Conservation (phyloP, 1,284 basidiomycete species). For the Flammula alnicola region DNA sequence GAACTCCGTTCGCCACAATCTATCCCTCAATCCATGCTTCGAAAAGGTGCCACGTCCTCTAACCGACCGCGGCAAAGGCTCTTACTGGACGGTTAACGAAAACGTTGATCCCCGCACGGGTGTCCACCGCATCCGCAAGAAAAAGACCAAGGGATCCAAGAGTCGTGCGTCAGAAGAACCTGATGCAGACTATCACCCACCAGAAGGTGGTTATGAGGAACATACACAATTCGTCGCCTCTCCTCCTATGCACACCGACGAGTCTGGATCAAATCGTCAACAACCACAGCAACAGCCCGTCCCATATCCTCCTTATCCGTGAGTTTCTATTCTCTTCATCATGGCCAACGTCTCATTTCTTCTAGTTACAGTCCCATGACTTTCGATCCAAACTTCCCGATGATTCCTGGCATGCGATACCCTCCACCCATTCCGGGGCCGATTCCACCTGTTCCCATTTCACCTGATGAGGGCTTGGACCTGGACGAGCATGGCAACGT, state of each 20-base stretch:
- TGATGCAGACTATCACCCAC: constrained; percentile 64
- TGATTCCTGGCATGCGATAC: constrained; percentile 68
- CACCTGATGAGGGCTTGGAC: constrained; percentile 69
- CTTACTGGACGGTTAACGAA: constrained; percentile 88
- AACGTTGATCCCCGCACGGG: constrained; percentile 85
- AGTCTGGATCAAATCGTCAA: constrained; percentile 59
- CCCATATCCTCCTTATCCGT: constrained; percentile 61
- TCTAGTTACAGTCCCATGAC: constrained; percentile 40
- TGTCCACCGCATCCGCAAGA: constrained; percentile 82
- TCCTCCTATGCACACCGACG: constrained; percentile 59
- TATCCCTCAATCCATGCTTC: constrained; percentile 93
- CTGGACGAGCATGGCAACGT: constrained; percentile 78
- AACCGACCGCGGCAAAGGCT: constrained; percentile 86
- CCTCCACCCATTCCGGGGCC: constrained; percentile 55
- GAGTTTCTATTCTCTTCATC: constrained; percentile 30
- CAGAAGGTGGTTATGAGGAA: constrained; percentile 54
- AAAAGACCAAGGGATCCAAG: constrained; percentile 66
- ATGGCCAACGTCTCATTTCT: constrained; percentile 15
- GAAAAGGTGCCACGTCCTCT: constrained; percentile 89
- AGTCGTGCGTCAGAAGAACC: constrained; percentile 53
- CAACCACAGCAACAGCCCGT: constrained; percentile 36
- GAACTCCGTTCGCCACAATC: constrained; percentile 95
- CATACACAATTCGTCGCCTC: constrained; percentile 56
- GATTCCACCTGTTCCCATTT: constrained; percentile 52
- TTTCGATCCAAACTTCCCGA: constrained; percentile 70